These are phyloP conservation scores for Phytophthora colocasiae DNA, from an alignment of 352 stramenopile genomes.

Conservation along the genomic window DNA sequence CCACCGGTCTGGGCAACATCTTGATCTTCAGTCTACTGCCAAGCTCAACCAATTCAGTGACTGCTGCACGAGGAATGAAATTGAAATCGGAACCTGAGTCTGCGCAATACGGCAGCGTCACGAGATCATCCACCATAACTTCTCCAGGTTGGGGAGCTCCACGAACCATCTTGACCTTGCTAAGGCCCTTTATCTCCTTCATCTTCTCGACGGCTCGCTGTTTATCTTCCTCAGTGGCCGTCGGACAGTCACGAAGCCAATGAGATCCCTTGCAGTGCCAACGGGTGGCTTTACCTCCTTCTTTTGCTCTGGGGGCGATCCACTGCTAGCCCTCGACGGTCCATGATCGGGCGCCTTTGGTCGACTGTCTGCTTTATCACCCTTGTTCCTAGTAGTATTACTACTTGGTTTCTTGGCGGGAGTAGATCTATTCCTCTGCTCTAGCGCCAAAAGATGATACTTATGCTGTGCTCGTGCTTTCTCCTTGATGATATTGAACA, in stretches of 20 bases:
- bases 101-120: neutral
- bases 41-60: neutral
- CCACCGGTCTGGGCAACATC: neutral
- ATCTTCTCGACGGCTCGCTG: neutral
- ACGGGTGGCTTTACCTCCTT: no score
- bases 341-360: no score
- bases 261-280: neutral
- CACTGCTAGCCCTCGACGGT: no score
- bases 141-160: neutral
- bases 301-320: no score
- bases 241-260: conserved; percentile 1
- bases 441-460: neutral
- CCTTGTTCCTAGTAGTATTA: no score
- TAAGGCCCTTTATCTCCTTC: neutral
- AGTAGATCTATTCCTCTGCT: neutral
- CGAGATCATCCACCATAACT: neutral
- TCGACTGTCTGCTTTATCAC: no score
- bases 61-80: neutral
- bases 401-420: neutral
- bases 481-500: neutral
- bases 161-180: neutral
- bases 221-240: neutral
- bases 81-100: neutral
- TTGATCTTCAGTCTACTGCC: neutral
- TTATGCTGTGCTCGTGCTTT: neutral